A percentile compares a stretch with the other conserved stretches of the same genome.
These are phyloP conservation scores for Chalaropsis ovoidea DNA, from an alignment of 2,329 filamentous ascomycete species.

Conservation along the genomic window DNA sequence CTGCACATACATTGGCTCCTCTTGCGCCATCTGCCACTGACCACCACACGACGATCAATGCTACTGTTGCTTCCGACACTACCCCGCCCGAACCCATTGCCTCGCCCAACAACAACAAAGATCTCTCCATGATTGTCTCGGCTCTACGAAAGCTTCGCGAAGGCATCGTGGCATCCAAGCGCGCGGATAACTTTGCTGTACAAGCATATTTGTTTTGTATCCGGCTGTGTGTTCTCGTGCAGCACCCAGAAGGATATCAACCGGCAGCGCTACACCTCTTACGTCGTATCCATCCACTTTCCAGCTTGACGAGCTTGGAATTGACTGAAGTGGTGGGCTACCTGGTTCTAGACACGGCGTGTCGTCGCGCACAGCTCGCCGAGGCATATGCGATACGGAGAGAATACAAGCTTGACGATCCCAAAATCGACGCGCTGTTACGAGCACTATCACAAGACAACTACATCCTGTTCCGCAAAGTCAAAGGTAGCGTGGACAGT, in stretches of 20 bases:
- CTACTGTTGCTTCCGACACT: not conserved
- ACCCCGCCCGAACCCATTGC: slow-evolving; percentile 2
- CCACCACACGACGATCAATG: not conserved
- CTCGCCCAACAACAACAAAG: slow-evolving; percentile 37
- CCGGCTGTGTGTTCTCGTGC: slow-evolving; percentile 67
- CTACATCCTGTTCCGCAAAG: slow-evolving; percentile 66
- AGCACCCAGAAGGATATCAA: slow-evolving; percentile 79
- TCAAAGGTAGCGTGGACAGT: slow-evolving; percentile 64
- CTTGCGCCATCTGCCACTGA: slow-evolving; percentile 20
- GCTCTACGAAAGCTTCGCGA: slow-evolving; percentile 88
- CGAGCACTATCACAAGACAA: slow-evolving; percentile 67
- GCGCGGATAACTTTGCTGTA: slow-evolving; percentile 71
- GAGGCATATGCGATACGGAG: slow-evolving; percentile 61
- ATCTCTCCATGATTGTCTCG: slow-evolving; percentile 63
- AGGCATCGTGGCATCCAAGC: slow-evolving; percentile 68
- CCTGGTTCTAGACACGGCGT: slow-evolving; percentile 77
- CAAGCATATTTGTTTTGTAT: slow-evolving; percentile 88
- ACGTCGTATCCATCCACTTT: slow-evolving; percentile 54
- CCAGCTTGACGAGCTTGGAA: slow-evolving; percentile 61
- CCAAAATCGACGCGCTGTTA: slow-evolving; percentile 59
- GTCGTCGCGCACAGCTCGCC: slow-evolving; percentile 63
- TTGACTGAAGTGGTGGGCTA: slow-evolving; percentile 71
- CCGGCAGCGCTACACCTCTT: slow-evolving; percentile 76
- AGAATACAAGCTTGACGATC: slow-evolving; percentile 51
- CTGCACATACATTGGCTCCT: not conserved